Percentiles rank a stretch among this genome's conserved stretches.
These are phyloP conservation scores for Apiotrichum gracile DNA, from an alignment of 1,284 basidiomycete genomes.

Conservation along the genomic window DNA sequence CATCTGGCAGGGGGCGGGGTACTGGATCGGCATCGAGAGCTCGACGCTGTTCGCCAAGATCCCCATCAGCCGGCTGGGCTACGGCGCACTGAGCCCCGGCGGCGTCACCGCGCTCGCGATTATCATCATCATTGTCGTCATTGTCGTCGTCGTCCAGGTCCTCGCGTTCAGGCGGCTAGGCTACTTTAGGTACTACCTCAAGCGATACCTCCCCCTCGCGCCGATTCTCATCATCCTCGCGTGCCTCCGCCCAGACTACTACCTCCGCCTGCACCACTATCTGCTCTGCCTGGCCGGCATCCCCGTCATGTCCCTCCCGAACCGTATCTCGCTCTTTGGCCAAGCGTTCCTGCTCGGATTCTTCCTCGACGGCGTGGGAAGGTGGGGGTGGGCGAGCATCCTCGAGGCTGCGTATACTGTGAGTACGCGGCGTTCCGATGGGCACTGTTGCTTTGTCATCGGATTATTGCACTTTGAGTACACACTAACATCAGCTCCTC, in stretches of 20 bases:
- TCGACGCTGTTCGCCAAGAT: constrained; percentile 36
- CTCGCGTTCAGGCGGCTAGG: constrained; percentile 30
- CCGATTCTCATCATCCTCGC: constrained; percentile 36
- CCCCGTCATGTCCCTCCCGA: constrained; percentile 37
- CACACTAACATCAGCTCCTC: constrained; percentile 12
- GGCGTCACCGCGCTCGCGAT: constrained; percentile 29
- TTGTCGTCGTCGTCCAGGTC: constrained; percentile 33
- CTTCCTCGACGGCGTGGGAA: constrained; percentile 40
- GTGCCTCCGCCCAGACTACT: constrained; percentile 27
- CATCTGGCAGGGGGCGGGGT: constrained; percentile 41
- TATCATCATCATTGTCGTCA: constrained; percentile 22
- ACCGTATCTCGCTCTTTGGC: constrained; percentile 31
- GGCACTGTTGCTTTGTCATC: no score
- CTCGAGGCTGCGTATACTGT: constrained; percentile 18
- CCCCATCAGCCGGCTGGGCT: constrained; percentile 36
- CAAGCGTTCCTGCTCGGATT: constrained; percentile 38
- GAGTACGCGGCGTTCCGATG: neutral
- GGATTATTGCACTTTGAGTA: no score
- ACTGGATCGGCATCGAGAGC: constrained; percentile 42
- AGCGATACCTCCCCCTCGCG: constrained; percentile 36
- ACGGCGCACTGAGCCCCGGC: constrained; percentile 25
- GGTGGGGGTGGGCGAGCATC: constrained; percentile 44
- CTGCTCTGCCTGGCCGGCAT: constrained; percentile 30
- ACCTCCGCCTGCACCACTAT: constrained; percentile 40
- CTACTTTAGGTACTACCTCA: constrained; percentile 34